Conservation (phyloP, 1,139 yeast genomes). For the Yamadazyma conglobata region DNA sequence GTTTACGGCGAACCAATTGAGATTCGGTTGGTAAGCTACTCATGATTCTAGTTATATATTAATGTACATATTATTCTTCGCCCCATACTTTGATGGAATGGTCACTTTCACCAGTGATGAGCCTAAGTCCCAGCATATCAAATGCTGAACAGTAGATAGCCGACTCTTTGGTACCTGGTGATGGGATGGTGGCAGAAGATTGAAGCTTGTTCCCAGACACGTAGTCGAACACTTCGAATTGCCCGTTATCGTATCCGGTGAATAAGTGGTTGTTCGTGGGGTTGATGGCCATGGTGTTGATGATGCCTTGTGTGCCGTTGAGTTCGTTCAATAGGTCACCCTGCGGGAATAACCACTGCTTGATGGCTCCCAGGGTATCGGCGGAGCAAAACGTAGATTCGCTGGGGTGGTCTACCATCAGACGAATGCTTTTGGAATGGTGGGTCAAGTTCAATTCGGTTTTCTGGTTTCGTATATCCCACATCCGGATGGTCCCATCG, state of each 20-base stretch:
- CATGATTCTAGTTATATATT: not conserved
- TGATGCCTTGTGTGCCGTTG: conserved; percentile 33
- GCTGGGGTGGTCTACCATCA: conserved; percentile 63
- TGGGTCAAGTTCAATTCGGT: conserved; percentile 65
- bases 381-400: conserved; percentile 73
- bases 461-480: conserved; percentile 61
- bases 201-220: conserved; percentile 63
- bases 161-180: conserved; percentile 67
- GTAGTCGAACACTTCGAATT: conserved; percentile 77
- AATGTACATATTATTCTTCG: not conserved
- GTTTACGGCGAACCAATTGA: conserved; percentile 90
- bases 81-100: conserved; percentile 87
- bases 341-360: conserved; percentile 80
- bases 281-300: conserved; percentile 68
- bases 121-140: conserved; percentile 75
- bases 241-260: conserved; percentile 84
- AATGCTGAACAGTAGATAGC: conserved; percentile 72
- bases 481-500: conserved; percentile 80
- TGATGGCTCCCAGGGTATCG: conserved; percentile 74
- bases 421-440: conserved; percentile 79
- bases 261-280: conserved; percentile 62
- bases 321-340: conserved; percentile 61
- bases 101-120: conserved; percentile 87
- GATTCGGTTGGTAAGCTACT: conserved; percentile 82
- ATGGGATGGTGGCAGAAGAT: conserved; percentile 45